Evolutionary conservation across 805 yeast genomes (phyloP), one percentile per base, ranked within the genome.

Genomic region (Yamadazyma kitorensis): DNA sequence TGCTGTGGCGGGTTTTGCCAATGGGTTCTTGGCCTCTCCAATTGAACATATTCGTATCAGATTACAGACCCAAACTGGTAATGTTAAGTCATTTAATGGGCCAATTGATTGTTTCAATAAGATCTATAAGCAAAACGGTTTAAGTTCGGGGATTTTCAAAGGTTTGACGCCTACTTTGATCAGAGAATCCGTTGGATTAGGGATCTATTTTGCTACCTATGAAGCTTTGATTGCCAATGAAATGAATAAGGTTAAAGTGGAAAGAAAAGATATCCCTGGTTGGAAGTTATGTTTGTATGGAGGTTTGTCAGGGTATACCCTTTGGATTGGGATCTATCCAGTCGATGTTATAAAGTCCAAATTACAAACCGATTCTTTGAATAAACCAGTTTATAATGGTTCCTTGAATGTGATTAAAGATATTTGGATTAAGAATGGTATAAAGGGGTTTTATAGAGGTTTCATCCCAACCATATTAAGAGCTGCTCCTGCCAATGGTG

Each of bases 401-500:
- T 68, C 84, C 24, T 28, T 72, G n/a, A 74, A 74, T 39, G 94
- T 87, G 17, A 63, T 76, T 12, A 69, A 56, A 37, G 68, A 71
- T 37, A 70, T 86, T 15, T 71, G 56, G 51, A 59, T 55, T 31
- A 67, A 70, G n/a, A 68, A 70, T 33, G 97, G 98, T 17, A 38
- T 78, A 17, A 69, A 69, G 43, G 95, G 95, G 0, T 84, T 93
- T 52, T 85, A 86, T 63, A 82, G 82, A 61, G 99, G 99, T 2
- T 89, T 94, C 55, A 61, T 78, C 13, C 97, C 98, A 24, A 89
- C 98, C 0, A 77, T 93, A 44, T 66, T 93, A 44, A 82, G 99
- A 64, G 98, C 99, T 31, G 95, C 96, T 3, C 98, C 98, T 1
- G 98, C 94, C 3, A 94, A 93, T 56, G 99, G 96, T 26, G 95